These are phyloP conservation scores for Microascus cirrosus DNA, from an alignment of 2,329 filamentous ascomycete genomes.

Conservation along the genomic window DNA sequence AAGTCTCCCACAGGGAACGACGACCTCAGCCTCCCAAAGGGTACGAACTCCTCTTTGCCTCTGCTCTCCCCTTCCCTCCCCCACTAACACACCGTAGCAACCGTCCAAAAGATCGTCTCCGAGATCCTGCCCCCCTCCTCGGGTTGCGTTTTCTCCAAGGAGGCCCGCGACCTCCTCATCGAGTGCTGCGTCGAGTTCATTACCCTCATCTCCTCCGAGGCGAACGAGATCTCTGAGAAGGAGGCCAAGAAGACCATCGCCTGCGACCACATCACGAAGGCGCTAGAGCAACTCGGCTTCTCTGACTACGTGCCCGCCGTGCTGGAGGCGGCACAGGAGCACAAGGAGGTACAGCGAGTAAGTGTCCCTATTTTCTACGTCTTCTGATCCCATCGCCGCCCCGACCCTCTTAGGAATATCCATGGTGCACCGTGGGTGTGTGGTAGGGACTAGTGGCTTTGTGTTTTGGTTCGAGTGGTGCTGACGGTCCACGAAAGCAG, in stretches of 20 bases:
- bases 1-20: slow-evolving; percentile 36
- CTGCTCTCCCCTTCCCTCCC: not conserved
- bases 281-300: slow-evolving; percentile 85
- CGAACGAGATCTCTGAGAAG: slow-evolving; percentile 97
- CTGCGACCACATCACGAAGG: slow-evolving; percentile 93
- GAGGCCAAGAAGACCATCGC: slow-evolving; percentile 99
- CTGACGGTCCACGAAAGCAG: slow-evolving; percentile 38
- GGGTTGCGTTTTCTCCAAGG: slow-evolving; percentile 83
- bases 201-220: slow-evolving; percentile 94
- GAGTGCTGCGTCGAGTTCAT: slow-evolving; percentile 99
- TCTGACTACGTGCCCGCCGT: slow-evolving; percentile 85
- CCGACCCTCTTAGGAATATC: slow-evolving; percentile 28
- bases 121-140: slow-evolving; percentile 73
- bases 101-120: slow-evolving; percentile 77
- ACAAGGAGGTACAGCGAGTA: slow-evolving; percentile 89
- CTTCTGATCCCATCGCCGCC: too few species aligned
- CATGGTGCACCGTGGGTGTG: too few species aligned
- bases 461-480: slow-evolving; percentile 24
- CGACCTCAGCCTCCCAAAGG: slow-evolving; percentile 54
- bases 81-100: slow-evolving; percentile 31
- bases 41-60: slow-evolving; percentile 23
- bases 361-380: slow-evolving; percentile 12
- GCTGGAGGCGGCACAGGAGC: slow-evolving; percentile 74
- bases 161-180: slow-evolving; percentile 88
- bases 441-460: too few species aligned